Evolutionary conservation across 1,284 basidiomycete genomes (phyloP), one percentile per base, ranked within the genome.

Genomic region (Microbotryomycetes sp.): DNA sequence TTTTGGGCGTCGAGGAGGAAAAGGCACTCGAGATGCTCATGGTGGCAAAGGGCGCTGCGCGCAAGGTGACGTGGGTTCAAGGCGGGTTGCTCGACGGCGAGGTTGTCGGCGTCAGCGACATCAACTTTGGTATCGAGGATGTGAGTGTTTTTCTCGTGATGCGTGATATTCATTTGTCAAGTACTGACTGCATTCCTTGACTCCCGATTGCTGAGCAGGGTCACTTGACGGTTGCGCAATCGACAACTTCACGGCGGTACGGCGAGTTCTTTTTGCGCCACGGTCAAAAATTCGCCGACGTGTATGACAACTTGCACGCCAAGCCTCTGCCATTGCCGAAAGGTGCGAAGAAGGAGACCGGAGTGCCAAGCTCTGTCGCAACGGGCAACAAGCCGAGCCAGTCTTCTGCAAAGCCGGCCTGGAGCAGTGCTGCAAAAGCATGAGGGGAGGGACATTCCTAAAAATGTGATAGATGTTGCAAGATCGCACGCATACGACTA

Each of bases 11-110:
- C 16, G 89, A 90, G 70, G 92, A 97, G 77, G 93, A 97, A 74
- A 88, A 91, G 74, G 86, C 97, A 70, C 82, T 97, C 58, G 88
- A 94, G 78, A 89, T 93, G 81, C 83, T 97, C 81, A 97, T 97
- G 91, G 86, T 92, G 51, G 84, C 96, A 79, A 97, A 98, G 79
- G 86, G 87, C 67, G 85, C 85, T 1, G 77, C 76, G 55, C 75
- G 80, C 61, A 79, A 77, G 54, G 72, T 78, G 64, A 89, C 87
- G 70, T 83, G 88, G 73, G 81, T 79, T 30, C 82, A 86, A 52
- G 79, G 76, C 2, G 73, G 74, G 1, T 70, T 97, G 51, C 78
- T 97, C 61, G 88, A 90, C 66, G 93, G 93, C 2, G 83, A 91
- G 73, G 85, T 85, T 70, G 87, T 92, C 71, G 86, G 86, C 28